Evolutionary conservation across 495 filamentous ascomycete species (phyloP).

Genomic region (Pseudevernia furfuracea): DNA sequence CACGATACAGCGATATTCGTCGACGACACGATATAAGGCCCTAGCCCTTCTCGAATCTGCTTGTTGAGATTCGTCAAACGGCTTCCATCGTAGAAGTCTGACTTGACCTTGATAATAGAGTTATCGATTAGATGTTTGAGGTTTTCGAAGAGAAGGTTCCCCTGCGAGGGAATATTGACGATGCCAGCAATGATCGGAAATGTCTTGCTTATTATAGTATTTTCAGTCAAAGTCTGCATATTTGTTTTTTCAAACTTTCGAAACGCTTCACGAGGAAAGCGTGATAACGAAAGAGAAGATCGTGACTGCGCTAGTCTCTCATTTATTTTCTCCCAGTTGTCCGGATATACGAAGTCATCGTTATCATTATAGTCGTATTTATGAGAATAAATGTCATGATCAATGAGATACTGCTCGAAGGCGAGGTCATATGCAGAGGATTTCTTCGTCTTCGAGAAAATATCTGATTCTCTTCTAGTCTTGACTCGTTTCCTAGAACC

Average conservation of each 20-base stretch:
- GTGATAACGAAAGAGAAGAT: slow-evolving; percentile 28
- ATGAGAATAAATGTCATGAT: background rate
- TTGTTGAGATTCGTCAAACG: too few relatives aligned
- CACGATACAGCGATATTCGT: slow-evolving; percentile 7
- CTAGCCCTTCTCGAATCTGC: too few relatives aligned
- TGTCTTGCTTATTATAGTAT: slow-evolving; percentile 27
- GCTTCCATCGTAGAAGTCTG: too few relatives aligned
- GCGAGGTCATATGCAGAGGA: background rate
- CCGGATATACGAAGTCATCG: background rate
- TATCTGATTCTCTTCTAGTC: background rate
- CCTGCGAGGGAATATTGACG: too few relatives aligned
- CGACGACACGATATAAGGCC: too few relatives aligned
- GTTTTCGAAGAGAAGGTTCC: too few relatives aligned
- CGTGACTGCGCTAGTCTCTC: background rate
- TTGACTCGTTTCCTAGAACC: background rate
- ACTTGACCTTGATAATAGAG: too few relatives aligned
- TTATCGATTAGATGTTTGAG: too few relatives aligned
- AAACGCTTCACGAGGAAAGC: slow-evolving; percentile 23
- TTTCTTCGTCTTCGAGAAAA: background rate
- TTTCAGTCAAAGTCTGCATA: slow-evolving; percentile 20
- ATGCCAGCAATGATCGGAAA: slow-evolving; percentile 17
- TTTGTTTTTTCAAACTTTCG: background rate
- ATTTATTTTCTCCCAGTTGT: background rate
- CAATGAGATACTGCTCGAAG: slow-evolving; percentile 3
- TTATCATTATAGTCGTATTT: background rate